A percentile compares a stretch with the other conserved stretches of the same genome.
Evolutionary conservation across 495 filamentous ascomycete species (phyloP).

Genomic region (Penicillium taxi): DNA sequence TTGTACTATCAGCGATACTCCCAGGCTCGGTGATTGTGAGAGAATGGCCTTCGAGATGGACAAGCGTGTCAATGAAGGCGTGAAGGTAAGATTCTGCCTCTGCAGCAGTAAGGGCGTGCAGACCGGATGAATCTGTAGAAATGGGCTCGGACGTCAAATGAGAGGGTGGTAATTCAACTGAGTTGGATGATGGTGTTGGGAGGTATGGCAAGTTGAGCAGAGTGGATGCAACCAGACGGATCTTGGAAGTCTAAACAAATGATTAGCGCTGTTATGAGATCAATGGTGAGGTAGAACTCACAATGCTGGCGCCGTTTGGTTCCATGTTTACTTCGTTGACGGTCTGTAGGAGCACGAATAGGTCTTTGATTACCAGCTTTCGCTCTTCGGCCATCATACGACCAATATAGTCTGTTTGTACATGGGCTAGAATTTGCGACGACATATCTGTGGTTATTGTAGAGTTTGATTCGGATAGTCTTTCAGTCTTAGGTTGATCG

Average conservation of each 20-base stretch:
- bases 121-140: constrained; percentile 14
- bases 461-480: neutral
- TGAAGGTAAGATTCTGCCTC: constrained; percentile 57
- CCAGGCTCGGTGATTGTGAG: constrained; percentile 8
- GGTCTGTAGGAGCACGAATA: constrained; percentile 58
- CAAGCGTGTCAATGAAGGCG: constrained; percentile 61
- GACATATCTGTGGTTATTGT: constrained; percentile 1
- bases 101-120: constrained; percentile 27
- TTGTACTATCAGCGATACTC: constrained; percentile 8
- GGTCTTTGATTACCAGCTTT: constrained; percentile 65
- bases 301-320: constrained; percentile 66
- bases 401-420: constrained; percentile 40
- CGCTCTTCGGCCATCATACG: constrained; percentile 58
- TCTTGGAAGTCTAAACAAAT: constrained; percentile 49
- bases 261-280: constrained; percentile 2
- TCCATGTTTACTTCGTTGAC: constrained; percentile 77
- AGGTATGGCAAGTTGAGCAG: constrained; percentile 52
- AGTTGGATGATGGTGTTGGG: constrained; percentile 5
- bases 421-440: constrained; percentile 17
- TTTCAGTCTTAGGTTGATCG: constrained; percentile 15
- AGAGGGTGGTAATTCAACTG: constrained; percentile 8
- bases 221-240: constrained; percentile 69
- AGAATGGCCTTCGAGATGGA: constrained; percentile 52
- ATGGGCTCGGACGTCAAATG: constrained; percentile 4
- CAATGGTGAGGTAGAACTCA: constrained; percentile 23